Percentiles rank a stretch among this genome's conserved stretches.
Evolutionary conservation across 352 stramenopile species (phyloP).

Genomic region (Phytophthora hibernalis): DNA sequence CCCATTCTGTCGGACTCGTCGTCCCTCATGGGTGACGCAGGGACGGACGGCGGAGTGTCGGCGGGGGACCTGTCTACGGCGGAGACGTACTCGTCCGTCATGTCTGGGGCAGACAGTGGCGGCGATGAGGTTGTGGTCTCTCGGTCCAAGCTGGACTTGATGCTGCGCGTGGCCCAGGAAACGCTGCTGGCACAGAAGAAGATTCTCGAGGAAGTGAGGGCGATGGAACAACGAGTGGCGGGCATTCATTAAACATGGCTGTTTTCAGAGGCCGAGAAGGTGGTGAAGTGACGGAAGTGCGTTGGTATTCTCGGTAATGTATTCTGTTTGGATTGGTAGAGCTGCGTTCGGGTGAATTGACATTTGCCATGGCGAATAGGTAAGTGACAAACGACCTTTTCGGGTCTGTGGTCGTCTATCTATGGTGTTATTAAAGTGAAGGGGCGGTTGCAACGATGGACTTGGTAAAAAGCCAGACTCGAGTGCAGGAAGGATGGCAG

Average conservation of each 20-base stretch:
- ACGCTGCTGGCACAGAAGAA: conserved; percentile 67
- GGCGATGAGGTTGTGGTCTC: conserved; percentile 53
- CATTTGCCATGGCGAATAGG: background rate
- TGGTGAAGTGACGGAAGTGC: background rate
- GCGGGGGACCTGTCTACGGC: conserved; percentile 38
- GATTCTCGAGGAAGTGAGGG: conserved; percentile 63
- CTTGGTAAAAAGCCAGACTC: background rate
- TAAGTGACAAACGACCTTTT: background rate
- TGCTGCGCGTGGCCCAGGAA: conserved; percentile 64
- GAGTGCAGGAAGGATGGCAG: conserved; percentile 41
- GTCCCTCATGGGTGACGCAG: conserved; percentile 31
- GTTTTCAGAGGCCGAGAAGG: background rate
- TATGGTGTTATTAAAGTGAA: conserved; percentile 11
- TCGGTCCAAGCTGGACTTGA: conserved; percentile 58
- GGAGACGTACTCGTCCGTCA: conserved; percentile 40
- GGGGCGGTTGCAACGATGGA: conserved; percentile 11
- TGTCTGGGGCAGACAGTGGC: conserved; percentile 13
- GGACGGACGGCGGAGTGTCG: conserved; percentile 35
- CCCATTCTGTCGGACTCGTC: conserved; percentile 41
- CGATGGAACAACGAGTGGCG: conserved; percentile 53
- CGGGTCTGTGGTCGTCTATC: conserved; percentile 22
- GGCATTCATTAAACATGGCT: conserved; percentile 29
- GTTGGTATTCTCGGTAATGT: conserved; percentile 6
- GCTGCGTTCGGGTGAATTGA: background rate
- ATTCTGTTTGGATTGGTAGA: conserved; percentile 3